Evolutionary conservation across 1,284 basidiomycete species (phyloP), one percentile per base, ranked within the genome.

Genomic region (Fomitopsis palustris): DNA sequence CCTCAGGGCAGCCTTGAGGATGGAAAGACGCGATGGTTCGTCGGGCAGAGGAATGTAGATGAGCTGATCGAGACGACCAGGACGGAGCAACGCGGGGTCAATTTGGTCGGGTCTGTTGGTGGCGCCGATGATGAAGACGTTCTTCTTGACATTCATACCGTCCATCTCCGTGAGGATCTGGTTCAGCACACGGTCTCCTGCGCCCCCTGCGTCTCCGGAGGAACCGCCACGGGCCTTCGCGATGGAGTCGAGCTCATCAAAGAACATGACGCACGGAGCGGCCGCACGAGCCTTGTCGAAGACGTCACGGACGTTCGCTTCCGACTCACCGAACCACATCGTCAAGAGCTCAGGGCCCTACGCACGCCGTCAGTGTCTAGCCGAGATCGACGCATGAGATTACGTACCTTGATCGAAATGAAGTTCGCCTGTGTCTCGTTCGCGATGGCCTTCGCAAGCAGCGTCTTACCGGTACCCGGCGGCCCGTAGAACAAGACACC

Each of bases 291-390:
- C 96, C 80, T 99, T 98, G 85, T 99, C 96, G 76, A 99, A 99
- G 62, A 99, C 95, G 68, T 99, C 97, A 68, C 97, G 94, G 56
- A 99, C 97, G 71, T 98, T 98, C 65, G 96, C 96, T 78, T 99
- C 97, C 6, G 95, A 98, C 81, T 99, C 97, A 86, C 97, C 97
- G 77, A 99, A 99, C 96, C 96, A 99, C 97, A 99, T 99, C 12
- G 96, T 99, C 41, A 96, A 85, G 19, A 98, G 83, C 78, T 98
- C 96, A 65, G 96, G 96, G 64, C 96, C 96, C 88, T 95, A 75
- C 65, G 61, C 69, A 69, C 61, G 67, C 73, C 60, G 38, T 62
- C 47, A 65, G 58, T 19, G 53, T 21, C 14, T 37, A 19, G 29
- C 7, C 3, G 17, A 29, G 25, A 27, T 47, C 29, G 8, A 7